Conservation (phyloP, 306 rosid genomes). For the Trichosanthes truncata region DNA sequence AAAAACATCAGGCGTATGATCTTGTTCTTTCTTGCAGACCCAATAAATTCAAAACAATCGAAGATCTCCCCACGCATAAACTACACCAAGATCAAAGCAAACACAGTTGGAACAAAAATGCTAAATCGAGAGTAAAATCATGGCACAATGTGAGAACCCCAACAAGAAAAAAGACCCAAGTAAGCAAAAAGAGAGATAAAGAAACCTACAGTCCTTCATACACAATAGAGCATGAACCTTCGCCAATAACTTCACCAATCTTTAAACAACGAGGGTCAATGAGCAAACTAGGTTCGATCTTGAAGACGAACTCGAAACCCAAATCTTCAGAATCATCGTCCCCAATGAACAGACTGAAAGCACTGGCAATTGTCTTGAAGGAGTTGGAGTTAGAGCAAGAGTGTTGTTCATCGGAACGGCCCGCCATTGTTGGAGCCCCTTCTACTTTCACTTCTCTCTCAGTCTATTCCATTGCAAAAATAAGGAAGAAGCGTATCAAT, state of each 20-base stretch:
- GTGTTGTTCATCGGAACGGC: neutral
- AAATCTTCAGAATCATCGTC: neutral
- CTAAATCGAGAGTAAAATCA: neutral
- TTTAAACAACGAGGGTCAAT: constrained; percentile 17
- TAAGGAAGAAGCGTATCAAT: neutral
- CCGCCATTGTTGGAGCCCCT: constrained; percentile 27
- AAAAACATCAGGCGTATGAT: neutral
- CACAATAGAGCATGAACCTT: constrained; percentile 30
- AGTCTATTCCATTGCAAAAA: constrained; percentile 13
- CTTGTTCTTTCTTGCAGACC: neutral
- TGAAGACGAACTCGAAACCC: constrained; percentile 21
- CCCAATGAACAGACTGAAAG: neutral
- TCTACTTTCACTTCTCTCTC: neutral
- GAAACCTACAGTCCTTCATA: constrained; percentile 46
- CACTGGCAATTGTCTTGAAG: neutral
- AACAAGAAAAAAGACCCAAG: neutral
- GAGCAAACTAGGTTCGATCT: constrained; percentile 26
- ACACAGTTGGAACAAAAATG: neutral
- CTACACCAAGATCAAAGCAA: neutral
- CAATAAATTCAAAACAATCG: neutral
- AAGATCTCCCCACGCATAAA: neutral
- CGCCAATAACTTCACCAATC: constrained; percentile 22
- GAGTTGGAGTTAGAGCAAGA: neutral
- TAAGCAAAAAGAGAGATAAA: neutral
- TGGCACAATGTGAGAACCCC: constrained; percentile 16